Conservation (phyloP, 306 rosid genomes). For the Glycine latifolia region DNA sequence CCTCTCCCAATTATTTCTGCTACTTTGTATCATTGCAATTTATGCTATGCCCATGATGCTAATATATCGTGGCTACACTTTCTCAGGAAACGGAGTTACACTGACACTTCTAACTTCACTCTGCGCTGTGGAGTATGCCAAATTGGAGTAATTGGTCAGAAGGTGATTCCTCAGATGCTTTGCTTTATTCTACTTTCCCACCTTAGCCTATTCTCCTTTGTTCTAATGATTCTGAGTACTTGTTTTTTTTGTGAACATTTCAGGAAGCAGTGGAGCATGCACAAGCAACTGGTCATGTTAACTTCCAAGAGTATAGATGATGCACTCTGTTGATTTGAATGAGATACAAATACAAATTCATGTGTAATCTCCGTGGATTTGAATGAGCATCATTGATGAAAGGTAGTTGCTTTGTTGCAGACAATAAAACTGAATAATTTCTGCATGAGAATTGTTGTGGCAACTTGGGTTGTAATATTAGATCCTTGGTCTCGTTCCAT, state of each 20-base stretch:
- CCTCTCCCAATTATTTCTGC: constrained; percentile 3
- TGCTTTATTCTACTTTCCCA: constrained; percentile 5
- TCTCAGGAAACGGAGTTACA: constrained; percentile 82
- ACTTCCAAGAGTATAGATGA: constrained; percentile 92
- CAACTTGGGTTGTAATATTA: constrained; percentile 37
- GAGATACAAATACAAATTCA: constrained; percentile 23
- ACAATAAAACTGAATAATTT: constrained; percentile 4
- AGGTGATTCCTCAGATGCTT: constrained; percentile 58
- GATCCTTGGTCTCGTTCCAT: neutral
- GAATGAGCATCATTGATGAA: constrained; percentile 33
- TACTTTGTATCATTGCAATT: neutral
- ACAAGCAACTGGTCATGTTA: constrained; percentile 87
- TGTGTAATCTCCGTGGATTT: constrained; percentile 28
- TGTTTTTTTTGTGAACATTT: constrained; percentile 40
- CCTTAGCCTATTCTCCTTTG: constrained; percentile 8
- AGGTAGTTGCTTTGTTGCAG: constrained; percentile 32
- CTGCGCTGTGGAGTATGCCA: constrained; percentile 99
- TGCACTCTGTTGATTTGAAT: constrained; percentile 21
- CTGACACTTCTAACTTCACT: constrained; percentile 93
- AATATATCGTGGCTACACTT: constrained; percentile 26
- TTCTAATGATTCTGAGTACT: constrained; percentile 28
- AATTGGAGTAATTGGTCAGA: constrained; percentile 87
- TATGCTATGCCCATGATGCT: constrained; percentile 17
- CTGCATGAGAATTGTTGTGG: constrained; percentile 23
- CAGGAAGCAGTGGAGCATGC: constrained; percentile 98